These are phyloP conservation scores for Hypoxylon sp. DNA, from an alignment of 2,329 filamentous ascomycete genomes.

Conservation along the genomic window DNA sequence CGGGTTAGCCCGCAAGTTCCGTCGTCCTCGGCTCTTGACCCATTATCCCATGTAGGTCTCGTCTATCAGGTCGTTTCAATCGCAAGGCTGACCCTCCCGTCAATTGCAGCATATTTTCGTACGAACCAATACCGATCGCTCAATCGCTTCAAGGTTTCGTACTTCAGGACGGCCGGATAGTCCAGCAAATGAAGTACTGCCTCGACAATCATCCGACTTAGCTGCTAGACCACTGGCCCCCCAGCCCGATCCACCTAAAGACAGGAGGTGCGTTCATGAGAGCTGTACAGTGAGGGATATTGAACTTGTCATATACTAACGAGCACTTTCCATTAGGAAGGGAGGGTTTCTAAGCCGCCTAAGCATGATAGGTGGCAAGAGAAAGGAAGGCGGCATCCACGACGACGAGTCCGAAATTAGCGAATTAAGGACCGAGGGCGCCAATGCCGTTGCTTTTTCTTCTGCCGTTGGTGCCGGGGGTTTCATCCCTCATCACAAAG, in stretches of 20 bases:
- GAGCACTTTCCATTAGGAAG: constrained; percentile 70
- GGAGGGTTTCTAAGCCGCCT: constrained; percentile 88
- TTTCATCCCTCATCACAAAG: constrained; percentile 88
- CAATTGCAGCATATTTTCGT: constrained; percentile 62
- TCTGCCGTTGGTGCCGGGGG: constrained; percentile 79
- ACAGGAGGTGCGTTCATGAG: constrained; percentile 73
- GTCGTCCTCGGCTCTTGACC: constrained; percentile 69
- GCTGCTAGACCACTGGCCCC: constrained; percentile 55
- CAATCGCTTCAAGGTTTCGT: constrained; percentile 64
- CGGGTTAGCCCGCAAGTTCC: constrained; percentile 41
- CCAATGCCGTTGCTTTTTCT: constrained; percentile 86
- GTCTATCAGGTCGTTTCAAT: constrained; percentile 18
- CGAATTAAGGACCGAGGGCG: constrained; percentile 79
- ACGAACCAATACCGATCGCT: constrained; percentile 55
- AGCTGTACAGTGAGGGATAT: constrained; percentile 10
- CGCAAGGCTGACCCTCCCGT: constrained; percentile 18
- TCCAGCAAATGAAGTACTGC: constrained; percentile 60
- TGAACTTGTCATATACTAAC: constrained; percentile 25
- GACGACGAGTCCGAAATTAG: constrained; percentile 79
- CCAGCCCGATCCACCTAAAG: constrained; percentile 63
- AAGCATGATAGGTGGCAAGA: constrained; percentile 84
- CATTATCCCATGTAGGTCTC: constrained; percentile 74
- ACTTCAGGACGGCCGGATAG: constrained; percentile 68
- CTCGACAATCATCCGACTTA: constrained; percentile 61
- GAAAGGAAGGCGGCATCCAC: constrained; percentile 69